A percentile compares a stretch with the other conserved stretches of the same genome.
These are phyloP conservation scores for sorghum (Sorghum bicolor) DNA, from an alignment of 176 grass and related monocot species.

Conservation along the genomic window DNA sequence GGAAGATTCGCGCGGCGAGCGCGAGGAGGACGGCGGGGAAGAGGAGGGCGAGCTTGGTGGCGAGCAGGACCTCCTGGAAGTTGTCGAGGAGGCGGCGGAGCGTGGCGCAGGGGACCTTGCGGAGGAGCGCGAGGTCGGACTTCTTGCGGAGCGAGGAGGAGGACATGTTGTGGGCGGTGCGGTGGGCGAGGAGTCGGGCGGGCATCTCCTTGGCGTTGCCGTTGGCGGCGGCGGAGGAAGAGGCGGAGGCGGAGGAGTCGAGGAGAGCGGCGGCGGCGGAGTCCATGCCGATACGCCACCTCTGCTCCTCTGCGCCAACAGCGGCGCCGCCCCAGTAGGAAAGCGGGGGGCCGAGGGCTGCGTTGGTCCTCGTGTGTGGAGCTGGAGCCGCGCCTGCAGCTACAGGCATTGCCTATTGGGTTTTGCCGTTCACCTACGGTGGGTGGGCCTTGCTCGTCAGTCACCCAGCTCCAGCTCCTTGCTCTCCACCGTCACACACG, in stretches of 20 bases:
- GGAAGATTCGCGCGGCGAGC: conserved; percentile 38
- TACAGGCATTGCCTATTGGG: not conserved
- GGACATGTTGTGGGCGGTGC: conserved; percentile 84
- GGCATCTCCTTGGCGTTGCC: conserved; percentile 31
- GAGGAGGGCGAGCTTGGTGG: conserved; percentile 77
- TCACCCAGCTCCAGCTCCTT: not conserved
- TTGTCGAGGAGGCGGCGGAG: conserved; percentile 50
- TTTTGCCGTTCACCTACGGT: not conserved
- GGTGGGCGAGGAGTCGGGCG: conserved; percentile 29
- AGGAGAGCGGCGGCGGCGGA: not conserved
- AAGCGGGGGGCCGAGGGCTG: not conserved
- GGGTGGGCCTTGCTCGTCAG: not conserved
- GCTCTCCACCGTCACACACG: not conserved
- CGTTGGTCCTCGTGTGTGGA: not conserved
- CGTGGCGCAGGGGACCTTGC: conserved; percentile 60
- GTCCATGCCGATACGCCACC: conserved; percentile 1
- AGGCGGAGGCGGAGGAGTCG: not conserved
- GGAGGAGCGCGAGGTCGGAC: conserved; percentile 59
- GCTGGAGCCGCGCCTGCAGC: not conserved
- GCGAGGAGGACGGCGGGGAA: conserved; percentile 70
- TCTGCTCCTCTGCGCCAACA: not conserved
- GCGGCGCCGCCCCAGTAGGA: conserved; percentile 12
- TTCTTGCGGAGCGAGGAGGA: conserved; percentile 82
- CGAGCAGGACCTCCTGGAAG: conserved; percentile 71
- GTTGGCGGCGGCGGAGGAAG: not conserved